Conservation (phyloP, 495 filamentous ascomycete genomes). For the Amorphotheca resinae region DNA sequence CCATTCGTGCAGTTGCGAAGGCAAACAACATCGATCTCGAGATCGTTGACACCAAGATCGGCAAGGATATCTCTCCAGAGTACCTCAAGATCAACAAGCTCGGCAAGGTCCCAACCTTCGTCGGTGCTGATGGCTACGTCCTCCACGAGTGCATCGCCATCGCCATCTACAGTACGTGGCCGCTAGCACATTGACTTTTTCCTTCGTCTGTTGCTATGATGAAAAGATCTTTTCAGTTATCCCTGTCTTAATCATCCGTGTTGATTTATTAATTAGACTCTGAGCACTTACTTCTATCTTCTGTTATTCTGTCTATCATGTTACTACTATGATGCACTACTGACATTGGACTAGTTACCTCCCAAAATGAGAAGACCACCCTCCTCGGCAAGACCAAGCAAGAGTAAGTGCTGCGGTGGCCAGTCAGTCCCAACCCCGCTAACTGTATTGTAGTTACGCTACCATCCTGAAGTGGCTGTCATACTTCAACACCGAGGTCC, state of each 20-base stretch:
- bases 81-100: conserved; percentile 79
- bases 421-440: not conserved
- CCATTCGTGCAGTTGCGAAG: conserved; percentile 84
- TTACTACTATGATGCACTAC: conserved; percentile 7
- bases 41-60: conserved; percentile 55
- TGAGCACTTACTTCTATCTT: conserved; percentile 26
- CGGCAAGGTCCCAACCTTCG: conserved; percentile 84
- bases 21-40: conserved; percentile 88
- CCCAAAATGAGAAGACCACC: conserved; percentile 99
- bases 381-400: conserved; percentile 99
- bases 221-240: conserved; percentile 87
- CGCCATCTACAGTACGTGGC: conserved; percentile 87
- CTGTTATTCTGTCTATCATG: conserved; percentile 8
- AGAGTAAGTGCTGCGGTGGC: conserved; percentile 46
- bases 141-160: conserved; percentile 89
- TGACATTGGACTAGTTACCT: conserved; percentile 61
- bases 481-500: conserved; percentile 75
- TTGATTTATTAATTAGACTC: conserved; percentile 56
- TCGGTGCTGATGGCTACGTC: conserved; percentile 81
- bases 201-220: conserved; percentile 48
- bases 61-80: conserved; percentile 47
- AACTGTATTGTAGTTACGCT: conserved; percentile 49
- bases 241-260: conserved; percentile 90
- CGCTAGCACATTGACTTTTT: too few relatives aligned
- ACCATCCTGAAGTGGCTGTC: conserved; percentile 97